phyloP scores from a whole-genome alignment of 2,329 filamentous ascomycete genomes.

The Verticillium longisporum region DNA sequence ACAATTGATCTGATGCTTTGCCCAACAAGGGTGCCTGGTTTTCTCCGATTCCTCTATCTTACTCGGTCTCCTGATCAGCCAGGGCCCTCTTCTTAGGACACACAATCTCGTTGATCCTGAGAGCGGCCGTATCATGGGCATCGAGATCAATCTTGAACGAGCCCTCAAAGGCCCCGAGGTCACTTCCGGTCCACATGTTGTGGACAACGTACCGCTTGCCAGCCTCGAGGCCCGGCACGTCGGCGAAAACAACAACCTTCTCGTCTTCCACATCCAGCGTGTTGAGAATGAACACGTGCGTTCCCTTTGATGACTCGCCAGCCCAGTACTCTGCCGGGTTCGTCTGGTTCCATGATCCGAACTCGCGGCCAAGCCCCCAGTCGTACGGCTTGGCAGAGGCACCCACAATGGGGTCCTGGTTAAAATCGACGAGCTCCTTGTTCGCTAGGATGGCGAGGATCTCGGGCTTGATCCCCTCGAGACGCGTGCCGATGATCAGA shows the following conservation, averaged over 20 bases:
- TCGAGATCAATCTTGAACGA: conserved; percentile 19
- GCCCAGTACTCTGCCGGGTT: conserved; percentile 44
- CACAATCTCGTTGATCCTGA: conserved; percentile 14
- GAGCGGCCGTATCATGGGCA: conserved; percentile 26
- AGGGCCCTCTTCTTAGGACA: conserved; percentile 8
- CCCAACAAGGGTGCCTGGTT: background rate
- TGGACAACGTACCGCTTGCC: conserved; percentile 27
- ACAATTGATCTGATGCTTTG: no score
- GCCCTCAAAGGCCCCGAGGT: conserved; percentile 25
- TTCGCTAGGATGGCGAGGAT: conserved; percentile 36
- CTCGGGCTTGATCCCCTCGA: conserved; percentile 25
- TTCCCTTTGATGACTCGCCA: conserved; percentile 31
- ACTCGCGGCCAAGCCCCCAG: conserved; percentile 40
- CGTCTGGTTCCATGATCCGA: conserved; percentile 37
- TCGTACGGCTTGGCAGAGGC: conserved; percentile 35
- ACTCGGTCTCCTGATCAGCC: background rate
- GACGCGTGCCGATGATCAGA: conserved; percentile 38
- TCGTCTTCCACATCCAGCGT: conserved; percentile 21
- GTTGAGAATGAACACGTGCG: conserved; percentile 42
- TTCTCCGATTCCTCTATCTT: background rate
- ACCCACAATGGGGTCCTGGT: conserved; percentile 37
- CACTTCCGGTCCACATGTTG: conserved; percentile 38
- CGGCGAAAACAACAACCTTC: conserved; percentile 30
- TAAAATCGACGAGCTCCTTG: conserved; percentile 28
- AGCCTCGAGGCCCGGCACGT: conserved; percentile 32